phyloP scores from a whole-genome alignment of 352 stramenopile genomes.

The Pythium aphanidermatum region DNA sequence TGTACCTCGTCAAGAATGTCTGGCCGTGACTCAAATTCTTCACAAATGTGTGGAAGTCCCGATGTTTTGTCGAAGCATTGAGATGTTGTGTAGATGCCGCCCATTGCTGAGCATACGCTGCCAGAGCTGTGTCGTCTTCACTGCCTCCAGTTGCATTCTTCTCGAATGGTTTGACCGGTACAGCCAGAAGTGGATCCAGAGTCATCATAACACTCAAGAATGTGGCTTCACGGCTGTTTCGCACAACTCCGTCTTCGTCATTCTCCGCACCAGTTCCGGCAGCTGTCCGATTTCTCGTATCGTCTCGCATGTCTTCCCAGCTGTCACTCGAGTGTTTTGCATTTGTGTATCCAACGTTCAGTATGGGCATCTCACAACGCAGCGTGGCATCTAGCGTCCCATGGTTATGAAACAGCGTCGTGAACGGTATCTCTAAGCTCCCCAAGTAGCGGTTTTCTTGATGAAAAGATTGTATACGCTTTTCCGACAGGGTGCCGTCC shows the following conservation, averaged over 20 bases:
- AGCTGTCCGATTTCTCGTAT: slow-evolving; percentile 4
- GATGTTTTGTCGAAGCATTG: slow-evolving; percentile 20
- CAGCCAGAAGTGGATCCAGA: slow-evolving; percentile 77
- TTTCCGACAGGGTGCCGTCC: slow-evolving; percentile 33
- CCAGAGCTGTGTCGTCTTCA: slow-evolving; percentile 19
- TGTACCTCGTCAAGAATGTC: slow-evolving; percentile 65
- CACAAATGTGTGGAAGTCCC: slow-evolving; percentile 72
- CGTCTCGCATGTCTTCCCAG: slow-evolving; percentile 5
- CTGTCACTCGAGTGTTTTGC: slow-evolving; percentile 6
- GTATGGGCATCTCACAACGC: slow-evolving; percentile 69
- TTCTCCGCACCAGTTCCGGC: neutral
- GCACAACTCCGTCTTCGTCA: slow-evolving; percentile 28
- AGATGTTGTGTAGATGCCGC: slow-evolving; percentile 7
- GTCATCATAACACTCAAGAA: slow-evolving; percentile 85
- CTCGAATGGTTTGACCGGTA: slow-evolving; percentile 24
- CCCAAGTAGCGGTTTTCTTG: slow-evolving; percentile 84
- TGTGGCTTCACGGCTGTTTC: slow-evolving; percentile 52
- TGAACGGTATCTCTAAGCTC: slow-evolving; percentile 80
- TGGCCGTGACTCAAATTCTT: slow-evolving; percentile 56
- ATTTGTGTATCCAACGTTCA: slow-evolving; percentile 84
- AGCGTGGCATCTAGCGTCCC: slow-evolving; percentile 77
- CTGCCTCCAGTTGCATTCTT: slow-evolving; percentile 10
- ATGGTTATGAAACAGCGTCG: slow-evolving; percentile 74
- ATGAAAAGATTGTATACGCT: slow-evolving; percentile 39
- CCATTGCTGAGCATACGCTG: slow-evolving; percentile 36